Evolutionary conservation across 148 eudicot genomes (phyloP), one percentile per base, ranked within the genome.

Genomic region (Rheum nobile): DNA sequence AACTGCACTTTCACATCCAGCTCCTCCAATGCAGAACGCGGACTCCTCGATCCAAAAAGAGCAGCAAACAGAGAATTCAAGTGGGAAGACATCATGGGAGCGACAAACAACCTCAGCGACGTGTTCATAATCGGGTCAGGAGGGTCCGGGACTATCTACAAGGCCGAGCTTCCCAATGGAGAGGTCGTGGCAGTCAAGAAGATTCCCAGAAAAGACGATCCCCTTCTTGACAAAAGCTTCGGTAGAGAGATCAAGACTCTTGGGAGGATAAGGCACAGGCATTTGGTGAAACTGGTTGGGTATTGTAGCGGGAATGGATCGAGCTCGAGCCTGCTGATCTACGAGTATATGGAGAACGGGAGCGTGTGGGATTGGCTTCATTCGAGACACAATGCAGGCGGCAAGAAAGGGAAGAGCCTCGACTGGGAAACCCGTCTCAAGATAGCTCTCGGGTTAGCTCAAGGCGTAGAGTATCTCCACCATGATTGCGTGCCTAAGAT

Each of bases 321-420:
- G 34, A 89, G 85, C 16, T 84, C 92, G 0, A 90, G 87, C 79
- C 77, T 95, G 52, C 63, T 95, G 77, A 88, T 95, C 73, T 95
- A 95, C 9, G 97, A 95, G 80, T 95, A 88, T 76, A 88, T 95
- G 99, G 96, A 90, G 80, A 95, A 92, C 1, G 99, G 99, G 7
- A 95, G 99, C 70, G 80, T 95, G 19, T 95, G 96, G 93, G 99
- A 95, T 79, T 91, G 96, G 99, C 75, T 91, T 32, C 96, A 91
- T 71, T 80, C 46, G 5, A 22, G 76, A 52, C 68, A 81, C 35
- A 80, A 47, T 2, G 55, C 35, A 50, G 77, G 57, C 19, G 59
- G 48, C 42, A 90, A 88, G 85, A 82, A 77, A 38, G 87, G 80
- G 67, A 86, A 75, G 67, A 79, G 75, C 73, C 84, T 92, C n/a